Evolutionary conservation across 305 asterid genomes (phyloP), one percentile per base, ranked within the genome.

Genomic region (Euphrasia arctica): DNA sequence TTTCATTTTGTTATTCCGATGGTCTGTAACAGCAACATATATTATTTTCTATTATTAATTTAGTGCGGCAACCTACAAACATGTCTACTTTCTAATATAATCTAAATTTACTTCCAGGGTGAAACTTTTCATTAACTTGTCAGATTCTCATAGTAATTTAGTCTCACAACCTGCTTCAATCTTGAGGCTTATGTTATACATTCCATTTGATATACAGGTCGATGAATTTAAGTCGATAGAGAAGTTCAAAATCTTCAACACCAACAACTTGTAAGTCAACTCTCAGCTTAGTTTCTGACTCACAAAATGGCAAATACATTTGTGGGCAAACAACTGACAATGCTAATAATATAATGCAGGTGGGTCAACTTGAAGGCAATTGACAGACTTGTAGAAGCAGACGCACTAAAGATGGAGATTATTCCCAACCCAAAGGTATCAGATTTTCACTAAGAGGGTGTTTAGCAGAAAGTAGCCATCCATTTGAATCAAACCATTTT

Each of bases 191-290:
- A 70, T 58, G 50, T 58, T 45, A 6, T 48, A 54, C 60, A 29
- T 56, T 65, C 42, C 78, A 29, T 57, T 54, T 68, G 67, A 70
- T 69, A 70, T 70, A 42, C 89, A 90, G 96, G 87, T 85, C 54
- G 83, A 77, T 70, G 97, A 91, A 71, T 91, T 91, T 75, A 91
- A 91, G 79, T 88, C 97, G 22, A 90, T 92, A 22, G 98, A 90
- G 81, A 92, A 92, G 86, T 92, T 92, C 87, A 92, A 92, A 71
- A 92, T 92, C 71, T 92, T 92, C 87, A 92, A 92, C 75, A 92
- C 98, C 76, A 92, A 92, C 88, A 92, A 92, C 84, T 75, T 91
- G 97, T 90, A 75, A 83, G 96, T 79, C 56, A 14, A 31, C 9
- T 34, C 15, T 45, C 18, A 12, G 64, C 31, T 57, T 69, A 49